Evolutionary conservation across 2,329 filamentous ascomycete species (phyloP), one percentile per base, ranked within the genome.

Genomic region (Fusarium xyrophilum): DNA sequence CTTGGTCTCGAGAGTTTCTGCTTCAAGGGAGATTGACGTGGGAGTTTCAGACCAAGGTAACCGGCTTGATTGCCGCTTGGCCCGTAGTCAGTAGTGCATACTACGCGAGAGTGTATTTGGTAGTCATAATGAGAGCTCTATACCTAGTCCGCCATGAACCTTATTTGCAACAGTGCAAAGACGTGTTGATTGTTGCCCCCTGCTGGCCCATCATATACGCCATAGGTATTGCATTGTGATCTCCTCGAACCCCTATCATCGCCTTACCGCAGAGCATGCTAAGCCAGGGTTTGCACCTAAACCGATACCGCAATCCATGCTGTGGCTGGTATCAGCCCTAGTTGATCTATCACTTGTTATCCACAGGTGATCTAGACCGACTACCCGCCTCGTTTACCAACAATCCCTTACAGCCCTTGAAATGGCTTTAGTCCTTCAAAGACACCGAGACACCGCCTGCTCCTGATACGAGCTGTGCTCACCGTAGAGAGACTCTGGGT

Each of bases 281-380:
- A 28, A 17, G 50, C 23, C 52, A 62, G 33, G 51, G 48, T 51
- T 35, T 44, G n/a, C 19, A n/a, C 50, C 50, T 8, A 40, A 23
- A 39, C 25, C 23, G 30, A 43, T 50, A 56, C 43, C 59, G 55
- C 48, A 59, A 42, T 55, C 46, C 60, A 32, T 35, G 35, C 13
- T 54, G 62, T 67, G 66, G 54, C 62, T 54, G 28, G 46, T 27
- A 40, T 25, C 47, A 56, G 67, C 66, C 54, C 42, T 55, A 46
- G 47, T 28, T 52, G 57, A 69, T 60, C 50, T 36, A 40, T 69
- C 67, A 69, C 30, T 48, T 67, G 25, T 28, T 17, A 19, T 35
- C 43, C 39, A 21, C 30, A 38, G 32, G 38, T 9, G 30, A 51
- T 32, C n/a, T 33, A 38, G 27, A 13, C 51, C 36, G 27, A 23